These are phyloP conservation scores for Geotrichum reessii DNA, from an alignment of 1,139 yeast genomes.

Conservation along the genomic window DNA sequence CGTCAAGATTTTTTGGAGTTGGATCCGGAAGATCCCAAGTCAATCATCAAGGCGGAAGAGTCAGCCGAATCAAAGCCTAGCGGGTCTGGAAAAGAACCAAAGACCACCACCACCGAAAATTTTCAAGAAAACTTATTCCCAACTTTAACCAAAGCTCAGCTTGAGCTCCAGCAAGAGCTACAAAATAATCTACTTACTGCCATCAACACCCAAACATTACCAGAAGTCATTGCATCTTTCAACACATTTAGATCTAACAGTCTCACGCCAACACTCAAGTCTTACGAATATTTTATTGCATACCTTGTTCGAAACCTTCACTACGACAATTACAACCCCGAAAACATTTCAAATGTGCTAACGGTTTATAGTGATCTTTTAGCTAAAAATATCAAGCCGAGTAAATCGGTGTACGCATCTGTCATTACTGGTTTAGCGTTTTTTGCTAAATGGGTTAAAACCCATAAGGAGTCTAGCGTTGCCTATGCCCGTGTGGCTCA, in stretches of 20 bases:
- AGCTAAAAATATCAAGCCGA: slow-evolving; percentile 5
- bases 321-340: slow-evolving; percentile 4
- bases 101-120: not conserved
- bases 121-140: not conserved
- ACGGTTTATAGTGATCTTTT: slow-evolving; percentile 11
- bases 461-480: slow-evolving; percentile 4
- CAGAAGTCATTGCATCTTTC: slow-evolving; percentile 7
- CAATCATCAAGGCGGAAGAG: not conserved
- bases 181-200: not conserved
- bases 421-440: slow-evolving; percentile 29
- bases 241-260: not conserved
- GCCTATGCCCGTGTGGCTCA: slow-evolving; percentile 12
- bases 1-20: not conserved
- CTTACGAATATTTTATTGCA: slow-evolving; percentile 8
- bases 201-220: slow-evolving; percentile 3
- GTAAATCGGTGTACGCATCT: slow-evolving; percentile 30
- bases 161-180: not conserved
- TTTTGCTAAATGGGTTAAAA: slow-evolving; percentile 22
- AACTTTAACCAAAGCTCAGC: not conserved
- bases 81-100: not conserved
- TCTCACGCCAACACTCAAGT: slow-evolving; percentile 2
- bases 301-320: slow-evolving; percentile 2
- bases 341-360: slow-evolving; percentile 10
- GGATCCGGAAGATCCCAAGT: not conserved
- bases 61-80: not conserved